Base-by-base conservation (phyloP, 1,284 basidiomycete species). In the Neotropicomus parvogracilis region DNA sequence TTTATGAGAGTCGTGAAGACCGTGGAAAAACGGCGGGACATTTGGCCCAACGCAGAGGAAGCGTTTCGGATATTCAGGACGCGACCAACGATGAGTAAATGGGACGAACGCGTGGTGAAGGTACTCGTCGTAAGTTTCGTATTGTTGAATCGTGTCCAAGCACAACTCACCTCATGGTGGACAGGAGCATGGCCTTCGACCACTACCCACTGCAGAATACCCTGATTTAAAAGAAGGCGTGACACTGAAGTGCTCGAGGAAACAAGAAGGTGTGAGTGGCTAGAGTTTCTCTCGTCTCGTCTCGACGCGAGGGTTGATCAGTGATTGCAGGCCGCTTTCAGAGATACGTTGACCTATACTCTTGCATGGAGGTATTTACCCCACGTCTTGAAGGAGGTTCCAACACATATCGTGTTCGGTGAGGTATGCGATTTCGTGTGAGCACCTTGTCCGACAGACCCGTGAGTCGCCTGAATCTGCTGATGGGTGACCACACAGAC, bases 151-250 rank as follows among this genome's bases (percentile, higher is more conserved):
- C n/a, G n/a, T n/a, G n/a, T n/a, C n/a, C n/a, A n/a, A n/a, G n/a
- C n/a, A n/a, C n/a, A n/a, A n/a, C n/a, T n/a, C n/a, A n/a, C n/a
- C n/a, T n/a, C n/a, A n/a, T n/a, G n/a, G n/a, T n/a, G n/a, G n/a
- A 46, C 36, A 55, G 49, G 19, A 21, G 12, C 24, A 48, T 13
- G 42, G 50, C 19, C 41, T 56, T 39, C 33, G 44, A n/a, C 11
- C 44, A 4, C 31, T 48, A 16, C 52, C 53, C 1, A 42, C 53
- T 7, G 19, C 26, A 6, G 40, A 54, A 19, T 36, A 50, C 3
- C 48, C 42, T 1, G 35, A 45, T 4, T 24, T 4, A 11, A 44
- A 7, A 41, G 47, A 44, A 5, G 41, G 44, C 1, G 40, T 49
- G 14, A 49, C 38, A 3, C 44, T 48, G 17, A 47, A 54, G 17